Percentiles rank a stretch among this genome's conserved stretches.
These are phyloP conservation scores for Mariannaea sp. DNA, from an alignment of 2,329 filamentous ascomycete species.

Conservation along the genomic window DNA sequence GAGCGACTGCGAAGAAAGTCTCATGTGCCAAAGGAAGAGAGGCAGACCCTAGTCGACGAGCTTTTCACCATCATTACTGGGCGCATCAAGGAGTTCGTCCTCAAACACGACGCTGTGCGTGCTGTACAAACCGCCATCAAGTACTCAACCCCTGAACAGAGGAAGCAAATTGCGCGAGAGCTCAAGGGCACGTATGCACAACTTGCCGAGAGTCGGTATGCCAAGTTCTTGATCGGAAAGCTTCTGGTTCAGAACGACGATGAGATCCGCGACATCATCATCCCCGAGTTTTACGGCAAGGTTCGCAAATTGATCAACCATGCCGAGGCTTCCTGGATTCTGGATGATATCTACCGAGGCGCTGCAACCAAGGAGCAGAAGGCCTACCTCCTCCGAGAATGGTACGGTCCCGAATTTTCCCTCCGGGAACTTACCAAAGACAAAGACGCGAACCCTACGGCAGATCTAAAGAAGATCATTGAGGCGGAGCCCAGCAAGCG, in stretches of 20 bases:
- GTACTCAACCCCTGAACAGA: conserved; percentile 84
- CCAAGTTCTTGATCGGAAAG: conserved; percentile 97
- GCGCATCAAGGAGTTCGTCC: conserved; percentile 90
- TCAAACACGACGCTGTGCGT: conserved; percentile 98
- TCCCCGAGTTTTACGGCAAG: conserved; percentile 93
- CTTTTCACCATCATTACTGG: conserved; percentile 91
- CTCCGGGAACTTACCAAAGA: conserved; percentile 69
- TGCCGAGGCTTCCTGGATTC: conserved; percentile 93
- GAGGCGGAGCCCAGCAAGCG: conserved; percentile 82
- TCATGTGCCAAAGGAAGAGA: conserved; percentile 87
- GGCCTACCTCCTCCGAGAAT: conserved; percentile 83
- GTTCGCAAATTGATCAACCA: conserved; percentile 94
- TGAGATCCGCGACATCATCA: conserved; percentile 84
- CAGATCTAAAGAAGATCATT: conserved; percentile 77
- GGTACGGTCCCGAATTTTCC: conserved; percentile 94
- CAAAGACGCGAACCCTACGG: conserved; percentile 59
- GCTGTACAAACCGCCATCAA: conserved; percentile 97
- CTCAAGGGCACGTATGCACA: conserved; percentile 82
- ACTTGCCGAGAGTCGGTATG: conserved; percentile 92
- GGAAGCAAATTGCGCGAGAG: conserved; percentile 84
- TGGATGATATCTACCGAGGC: conserved; percentile 94
- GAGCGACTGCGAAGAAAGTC: conserved; percentile 91
- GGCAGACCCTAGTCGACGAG: conserved; percentile 84
- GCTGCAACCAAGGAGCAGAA: conserved; percentile 88
- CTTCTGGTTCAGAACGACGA: conserved; percentile 89